These are phyloP conservation scores for Rhodotorula paludigena DNA, from an alignment of 768 basidiomycete species.

Conservation along the genomic window DNA sequence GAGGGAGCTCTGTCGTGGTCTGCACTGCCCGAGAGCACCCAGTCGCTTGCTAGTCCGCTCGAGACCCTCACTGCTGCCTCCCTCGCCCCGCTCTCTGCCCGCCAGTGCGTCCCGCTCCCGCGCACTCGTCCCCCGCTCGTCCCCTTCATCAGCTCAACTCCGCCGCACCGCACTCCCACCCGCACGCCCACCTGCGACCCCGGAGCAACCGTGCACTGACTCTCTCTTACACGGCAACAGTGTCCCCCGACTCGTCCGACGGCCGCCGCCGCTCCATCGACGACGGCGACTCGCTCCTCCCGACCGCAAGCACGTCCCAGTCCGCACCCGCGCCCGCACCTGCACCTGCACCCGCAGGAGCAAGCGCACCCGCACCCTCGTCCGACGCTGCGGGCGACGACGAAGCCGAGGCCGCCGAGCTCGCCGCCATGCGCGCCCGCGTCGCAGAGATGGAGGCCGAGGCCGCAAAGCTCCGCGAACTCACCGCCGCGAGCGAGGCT, in stretches of 20 bases:
- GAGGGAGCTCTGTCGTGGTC: no score
- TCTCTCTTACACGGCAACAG: not conserved
- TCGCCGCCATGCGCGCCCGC: constrained; percentile 80
- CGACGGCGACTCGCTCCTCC: constrained; percentile 11
- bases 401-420: constrained; percentile 57
- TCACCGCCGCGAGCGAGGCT: constrained; percentile 57
- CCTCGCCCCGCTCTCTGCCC: no score
- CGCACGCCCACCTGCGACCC: not conserved
- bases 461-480: constrained; percentile 76
- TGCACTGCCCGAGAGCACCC: no score
- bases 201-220: not conserved
- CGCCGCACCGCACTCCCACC: not conserved
- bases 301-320: not conserved
- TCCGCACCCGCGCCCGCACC: not conserved
- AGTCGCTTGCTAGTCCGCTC: no score
- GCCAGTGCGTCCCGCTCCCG: no score
- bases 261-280: constrained; percentile 25
- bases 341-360: not conserved
- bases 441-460: constrained; percentile 91
- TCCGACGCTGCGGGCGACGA: constrained; percentile 11
- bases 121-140: no score
- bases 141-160: no score
- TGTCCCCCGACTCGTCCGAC: constrained; percentile 7
- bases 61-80: no score
- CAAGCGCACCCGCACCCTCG: constrained; percentile 1